Evolutionary conservation across 2,329 filamentous ascomycete species (phyloP).

Genomic region (Parastagonospora nodorum): DNA sequence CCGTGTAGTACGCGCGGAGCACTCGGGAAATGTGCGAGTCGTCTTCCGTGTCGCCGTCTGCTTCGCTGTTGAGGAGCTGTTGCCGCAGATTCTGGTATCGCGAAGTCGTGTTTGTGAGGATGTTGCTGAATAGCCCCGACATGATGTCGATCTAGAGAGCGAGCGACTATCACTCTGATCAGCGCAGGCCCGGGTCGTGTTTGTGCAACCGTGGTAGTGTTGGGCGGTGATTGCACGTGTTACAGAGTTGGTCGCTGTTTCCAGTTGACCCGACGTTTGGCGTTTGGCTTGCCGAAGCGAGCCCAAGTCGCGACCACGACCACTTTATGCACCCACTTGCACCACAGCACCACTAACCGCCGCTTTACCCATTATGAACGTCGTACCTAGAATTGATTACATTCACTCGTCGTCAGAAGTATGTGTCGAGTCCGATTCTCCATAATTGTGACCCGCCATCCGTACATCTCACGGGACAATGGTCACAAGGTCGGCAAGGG

Average conservation of each 20-base stretch:
- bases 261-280: conserved; percentile 17
- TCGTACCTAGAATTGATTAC: no score
- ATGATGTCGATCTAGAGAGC: conserved; percentile 20
- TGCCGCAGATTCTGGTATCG: conserved; percentile 63
- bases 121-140: conserved; percentile 80
- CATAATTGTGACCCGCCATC: no score
- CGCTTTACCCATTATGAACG: background rate
- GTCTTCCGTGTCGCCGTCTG: conserved; percentile 69
- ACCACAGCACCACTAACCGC: background rate
- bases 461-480: no score
- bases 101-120: conserved; percentile 62
- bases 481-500: no score
- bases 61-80: conserved; percentile 68
- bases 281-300: conserved; percentile 14
- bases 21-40: conserved; percentile 95
- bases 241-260: conserved; percentile 12
- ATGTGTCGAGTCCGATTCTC: no score
- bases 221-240: conserved; percentile 3
- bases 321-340: background rate
- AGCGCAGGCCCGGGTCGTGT: background rate
- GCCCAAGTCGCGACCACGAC: background rate
- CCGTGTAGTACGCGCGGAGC: conserved; percentile 87
- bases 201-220: background rate
- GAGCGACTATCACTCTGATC: background rate
- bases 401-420: no score